Evolutionary conservation across 2,329 filamentous ascomycete species (phyloP), one percentile per base, ranked within the genome.

Genomic region (Dactylonectria macrodidyma): DNA sequence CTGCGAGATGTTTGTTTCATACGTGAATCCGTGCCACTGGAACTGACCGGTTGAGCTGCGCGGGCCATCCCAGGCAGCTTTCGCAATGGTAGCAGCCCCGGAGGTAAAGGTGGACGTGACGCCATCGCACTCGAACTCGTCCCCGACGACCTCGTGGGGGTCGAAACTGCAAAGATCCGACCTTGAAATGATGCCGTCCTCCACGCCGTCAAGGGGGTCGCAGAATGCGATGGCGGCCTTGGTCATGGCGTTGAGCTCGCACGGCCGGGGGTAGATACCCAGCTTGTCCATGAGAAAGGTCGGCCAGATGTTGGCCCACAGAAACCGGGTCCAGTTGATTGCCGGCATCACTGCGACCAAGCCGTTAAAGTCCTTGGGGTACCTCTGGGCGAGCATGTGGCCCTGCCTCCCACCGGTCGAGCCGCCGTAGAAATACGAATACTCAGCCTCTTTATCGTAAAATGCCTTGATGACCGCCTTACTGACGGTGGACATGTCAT

Each of bases 321-420:
- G 14, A n/a, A 69, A 60, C 6, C 52, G 50, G 81, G 38, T 78
- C 80, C 69, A 87, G 59, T 80, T 71, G 24, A 82, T 65, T 5
- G 84, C 86, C 3, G 84, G 82, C 11, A 78, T 77, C 3, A 81
- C 84, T 3, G 85, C 86, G 0, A 87, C 74, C 22, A 88, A 84
- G 6, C 87, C 87, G 65, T 89, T 85, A 59, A 87, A 88, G 33
- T 86, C 84, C 3, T 84, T 79, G 0, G 87, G 87, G 68, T 84
- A 88, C 5, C 81, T 76, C 71, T 89, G 84, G 0, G 85, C 83
- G 3, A 85, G 80, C 69, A 85, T 85, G 24, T 88, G 76, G 19
- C 87, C 88, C 76, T 90, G 86, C 1, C 87, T 80, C 3, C 88
- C 88, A 16, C 87, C 87, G 0, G 84, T 87, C 0, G 84, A 87